A percentile compares a stretch with the other conserved stretches of the same genome.
Evolutionary conservation across 1,139 yeast species (phyloP).

Genomic region (Diutina mesorugosa): DNA sequence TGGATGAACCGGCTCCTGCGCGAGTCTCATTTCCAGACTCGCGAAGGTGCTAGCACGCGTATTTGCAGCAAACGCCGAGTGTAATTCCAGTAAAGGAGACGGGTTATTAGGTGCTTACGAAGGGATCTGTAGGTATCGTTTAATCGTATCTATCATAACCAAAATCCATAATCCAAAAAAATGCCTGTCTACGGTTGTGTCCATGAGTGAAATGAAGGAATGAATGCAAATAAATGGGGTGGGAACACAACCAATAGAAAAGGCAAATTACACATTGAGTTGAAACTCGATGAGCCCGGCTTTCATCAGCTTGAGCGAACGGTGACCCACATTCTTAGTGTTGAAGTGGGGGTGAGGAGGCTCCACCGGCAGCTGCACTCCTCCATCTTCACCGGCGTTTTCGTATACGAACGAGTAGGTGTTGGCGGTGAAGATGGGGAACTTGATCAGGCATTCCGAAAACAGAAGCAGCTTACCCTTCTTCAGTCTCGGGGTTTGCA

Average conservation of each 20-base stretch:
- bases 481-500: background rate
- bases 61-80: no score
- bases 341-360: background rate
- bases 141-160: background rate
- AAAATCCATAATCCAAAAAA: background rate
- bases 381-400: background rate
- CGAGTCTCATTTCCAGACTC: no score
- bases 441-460: constrained; percentile 2
- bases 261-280: background rate
- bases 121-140: background rate
- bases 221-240: background rate
- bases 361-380: background rate
- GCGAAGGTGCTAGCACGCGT: background rate
- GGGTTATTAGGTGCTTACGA: no score
- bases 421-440: constrained; percentile 1
- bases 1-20: no score
- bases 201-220: constrained; percentile 2
- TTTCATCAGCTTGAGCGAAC: background rate
- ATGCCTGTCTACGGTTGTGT: background rate
- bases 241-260: background rate
- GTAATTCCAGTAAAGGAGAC: no score
- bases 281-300: constrained; percentile 2
- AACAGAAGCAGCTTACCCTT: background rate
- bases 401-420: constrained; percentile 1
- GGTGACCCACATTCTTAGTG: background rate